Base-by-base conservation (phyloP, 495 filamentous ascomycete genomes). In the Sabuloglossum arenarium region DNA sequence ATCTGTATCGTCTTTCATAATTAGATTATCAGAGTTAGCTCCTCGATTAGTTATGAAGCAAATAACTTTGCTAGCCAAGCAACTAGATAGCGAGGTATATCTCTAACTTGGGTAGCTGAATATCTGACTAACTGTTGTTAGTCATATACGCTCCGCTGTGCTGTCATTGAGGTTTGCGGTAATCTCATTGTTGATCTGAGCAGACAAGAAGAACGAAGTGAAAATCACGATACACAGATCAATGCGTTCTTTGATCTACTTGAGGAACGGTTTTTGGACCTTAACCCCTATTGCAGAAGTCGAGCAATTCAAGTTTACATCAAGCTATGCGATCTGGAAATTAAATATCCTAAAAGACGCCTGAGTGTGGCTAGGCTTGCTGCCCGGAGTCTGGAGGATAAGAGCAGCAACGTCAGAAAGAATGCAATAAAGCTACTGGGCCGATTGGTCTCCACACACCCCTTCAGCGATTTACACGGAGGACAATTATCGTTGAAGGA, bases 131-230 rank as follows among this genome's bases (percentile, higher is more conserved):
- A 68, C 60, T 46, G 6, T 0, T 45, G 16, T 8, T 58, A 88
- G 82, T 93, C 93, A 23, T 94, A 97, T 66, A 89, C 88, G 16
- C 78, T 99, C 21, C 81, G 91, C 27, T 95, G 85, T 62, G 86
- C 91, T 25, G 76, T 99, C 29, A 88, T 99, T 56, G 91, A 99
- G 65, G 87, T 97, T n/a, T 94, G 87, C 66, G 93, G 91, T n/a
- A 97, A 97, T 69, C 77, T 99, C 61, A 84, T 97, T 55, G 75
- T 80, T 14, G 83, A 96, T 65, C 77, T 99, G 12, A 94, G 81
- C 67, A 90, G 86, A 64, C 83, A 90, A 59, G 86, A 89, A 69
- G 90, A 97, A 64, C 75, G 83, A 39, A 83, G 80, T 60, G 90
- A 94, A 59, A 88, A 89, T 63, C 82, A 86, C 71, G 93, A 96